Evolutionary conservation across 192 early-diverging fungal species (phyloP).

Genomic region (Rhizoclosmatium sp.): DNA sequence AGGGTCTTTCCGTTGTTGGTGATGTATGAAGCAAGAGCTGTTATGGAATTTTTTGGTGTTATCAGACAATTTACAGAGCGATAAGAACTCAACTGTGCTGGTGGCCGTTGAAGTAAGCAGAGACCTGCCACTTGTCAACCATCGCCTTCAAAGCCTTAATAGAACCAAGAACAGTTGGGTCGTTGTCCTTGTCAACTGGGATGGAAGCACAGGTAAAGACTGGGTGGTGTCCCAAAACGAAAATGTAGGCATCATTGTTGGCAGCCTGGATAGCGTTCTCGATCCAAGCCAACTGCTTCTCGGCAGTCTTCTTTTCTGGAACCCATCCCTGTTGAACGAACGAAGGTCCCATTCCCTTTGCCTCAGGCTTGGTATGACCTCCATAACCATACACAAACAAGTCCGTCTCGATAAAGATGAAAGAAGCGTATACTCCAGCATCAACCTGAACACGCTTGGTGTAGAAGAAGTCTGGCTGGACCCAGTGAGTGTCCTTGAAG

Average conservation of each 20-base stretch:
- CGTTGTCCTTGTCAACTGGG: not conserved
- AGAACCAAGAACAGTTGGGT: not conserved
- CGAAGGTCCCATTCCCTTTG: slow-evolving; percentile 3
- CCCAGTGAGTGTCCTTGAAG: slow-evolving; percentile 12
- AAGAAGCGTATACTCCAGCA: not conserved
- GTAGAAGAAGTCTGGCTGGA: slow-evolving; percentile 34
- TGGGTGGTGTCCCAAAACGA: slow-evolving; percentile 36
- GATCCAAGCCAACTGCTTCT: slow-evolving; percentile 37
- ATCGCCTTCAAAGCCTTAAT: not conserved
- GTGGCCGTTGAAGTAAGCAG: slow-evolving; percentile 34
- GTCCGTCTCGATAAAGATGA: not conserved
- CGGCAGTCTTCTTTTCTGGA: slow-evolving; percentile 14
- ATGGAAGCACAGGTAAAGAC: slow-evolving; percentile 14
- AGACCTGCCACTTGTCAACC: slow-evolving; percentile 16
- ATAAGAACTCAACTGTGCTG: not conserved
- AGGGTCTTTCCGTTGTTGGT: slow-evolving; percentile 24
- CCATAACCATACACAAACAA: slow-evolving; percentile 29
- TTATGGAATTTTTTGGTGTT: not conserved
- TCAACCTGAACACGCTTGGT: slow-evolving; percentile 15
- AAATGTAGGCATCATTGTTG: slow-evolving; percentile 26
- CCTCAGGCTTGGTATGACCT: slow-evolving; percentile 6
- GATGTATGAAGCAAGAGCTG: slow-evolving; percentile 7
- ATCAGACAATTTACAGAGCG: not conserved
- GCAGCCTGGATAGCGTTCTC: slow-evolving; percentile 11
- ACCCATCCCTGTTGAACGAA: slow-evolving; percentile 32